phyloP scores from a whole-genome alignment of 192 early-diverging fungal genomes.

The Geranomyces variabilis region DNA sequence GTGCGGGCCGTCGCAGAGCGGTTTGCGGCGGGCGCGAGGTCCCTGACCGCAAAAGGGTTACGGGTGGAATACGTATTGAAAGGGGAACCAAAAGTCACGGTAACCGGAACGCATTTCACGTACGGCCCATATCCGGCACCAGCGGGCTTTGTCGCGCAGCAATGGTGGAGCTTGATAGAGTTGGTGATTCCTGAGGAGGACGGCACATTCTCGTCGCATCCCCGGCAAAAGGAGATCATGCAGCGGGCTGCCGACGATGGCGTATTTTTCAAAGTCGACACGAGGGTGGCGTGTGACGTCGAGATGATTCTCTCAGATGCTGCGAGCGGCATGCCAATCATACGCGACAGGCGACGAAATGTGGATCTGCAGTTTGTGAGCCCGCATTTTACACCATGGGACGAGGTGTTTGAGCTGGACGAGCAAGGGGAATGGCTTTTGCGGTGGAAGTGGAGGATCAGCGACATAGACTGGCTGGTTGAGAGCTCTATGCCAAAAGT shows the following conservation, averaged over 20 bases:
- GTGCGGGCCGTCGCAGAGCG: conserved; percentile 25
- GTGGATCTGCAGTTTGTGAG: conserved; percentile 50
- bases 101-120: conserved; percentile 43
- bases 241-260: conserved; percentile 46
- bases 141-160: conserved; percentile 42
- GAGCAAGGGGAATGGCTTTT: conserved; percentile 33
- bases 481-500: conserved; percentile 26
- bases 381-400: conserved; percentile 58
- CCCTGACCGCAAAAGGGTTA: conserved; percentile 14
- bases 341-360: conserved; percentile 39
- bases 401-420: conserved; percentile 45
- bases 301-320: conserved; percentile 41
- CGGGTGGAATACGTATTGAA: conserved; percentile 12
- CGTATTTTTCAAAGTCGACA: conserved; percentile 38
- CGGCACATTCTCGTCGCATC: conserved; percentile 33
- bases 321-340: conserved; percentile 39
- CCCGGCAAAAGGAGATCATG: conserved; percentile 44
- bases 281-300: conserved; percentile 32
- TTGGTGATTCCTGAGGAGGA: conserved; percentile 42
- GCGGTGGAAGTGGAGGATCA: conserved; percentile 45
- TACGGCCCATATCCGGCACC: conserved; percentile 53
- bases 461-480: conserved; percentile 37
- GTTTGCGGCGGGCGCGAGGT: conserved; percentile 28
- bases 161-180: conserved; percentile 46
- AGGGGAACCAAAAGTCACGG: conserved; percentile 16